phyloP scores from a whole-genome alignment of 345 rosid genomes.

The Eutrema heterophyllum region DNA sequence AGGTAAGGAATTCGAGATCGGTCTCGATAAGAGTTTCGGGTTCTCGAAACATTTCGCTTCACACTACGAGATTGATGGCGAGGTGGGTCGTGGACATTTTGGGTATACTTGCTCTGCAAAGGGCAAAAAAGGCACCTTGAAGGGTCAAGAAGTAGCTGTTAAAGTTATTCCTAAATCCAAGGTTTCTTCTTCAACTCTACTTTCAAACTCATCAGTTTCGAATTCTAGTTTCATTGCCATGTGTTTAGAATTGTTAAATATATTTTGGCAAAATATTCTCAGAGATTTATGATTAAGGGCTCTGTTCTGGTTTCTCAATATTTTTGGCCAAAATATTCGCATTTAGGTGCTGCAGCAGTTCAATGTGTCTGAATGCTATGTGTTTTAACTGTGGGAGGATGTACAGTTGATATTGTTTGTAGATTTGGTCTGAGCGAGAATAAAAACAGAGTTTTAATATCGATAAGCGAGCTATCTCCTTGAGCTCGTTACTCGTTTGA shows the following conservation, averaged over 20 bases:
- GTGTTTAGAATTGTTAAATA: neutral
- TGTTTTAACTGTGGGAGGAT: neutral
- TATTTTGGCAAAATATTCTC: neutral
- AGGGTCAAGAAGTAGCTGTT: constrained; percentile 84
- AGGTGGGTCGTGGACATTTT: constrained; percentile 92
- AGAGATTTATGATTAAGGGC: neutral
- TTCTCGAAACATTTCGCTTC: constrained; percentile 63
- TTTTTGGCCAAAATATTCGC: neutral
- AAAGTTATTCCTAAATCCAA: constrained; percentile 91
- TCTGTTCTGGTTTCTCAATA: constrained; percentile 4
- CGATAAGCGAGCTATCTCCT: neutral
- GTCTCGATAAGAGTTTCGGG: constrained; percentile 82
- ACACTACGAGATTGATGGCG: constrained; percentile 81
- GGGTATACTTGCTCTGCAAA: constrained; percentile 91
- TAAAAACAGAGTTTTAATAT: neutral
- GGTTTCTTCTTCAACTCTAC: constrained; percentile 34
- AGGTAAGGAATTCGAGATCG: constrained; percentile 65
- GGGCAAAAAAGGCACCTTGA: constrained; percentile 72
- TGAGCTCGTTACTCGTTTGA: neutral
- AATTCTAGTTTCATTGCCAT: constrained; percentile 3
- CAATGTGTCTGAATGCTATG: neutral
- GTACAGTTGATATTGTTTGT: neutral
- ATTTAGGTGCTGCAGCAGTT: neutral
- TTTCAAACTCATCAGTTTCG: neutral
- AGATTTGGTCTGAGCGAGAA: neutral